A percentile compares a stretch with the other conserved stretches of the same genome.
phyloP scores from a whole-genome alignment of 140 eudicot genomes.

The Cichorium intybus region DNA sequence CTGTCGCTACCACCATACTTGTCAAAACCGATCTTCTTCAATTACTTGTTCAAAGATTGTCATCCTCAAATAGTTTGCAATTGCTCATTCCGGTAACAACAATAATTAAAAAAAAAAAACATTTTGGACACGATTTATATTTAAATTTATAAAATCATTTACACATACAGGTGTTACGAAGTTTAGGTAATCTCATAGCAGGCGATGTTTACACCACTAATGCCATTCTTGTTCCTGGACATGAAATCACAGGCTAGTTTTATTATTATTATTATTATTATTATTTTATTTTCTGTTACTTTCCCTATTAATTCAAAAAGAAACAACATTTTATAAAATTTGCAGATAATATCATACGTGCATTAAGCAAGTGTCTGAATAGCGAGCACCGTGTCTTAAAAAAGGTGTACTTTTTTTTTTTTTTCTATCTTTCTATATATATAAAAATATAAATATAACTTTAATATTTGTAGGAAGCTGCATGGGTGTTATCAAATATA shows the following conservation, averaged over 20 bases:
- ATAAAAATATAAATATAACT: neutral
- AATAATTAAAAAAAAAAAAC: neutral
- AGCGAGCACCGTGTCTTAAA: slow-evolving; percentile 93
- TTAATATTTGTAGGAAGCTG: slow-evolving; percentile 67
- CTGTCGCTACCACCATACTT: slow-evolving; percentile 65
- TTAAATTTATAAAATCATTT: neutral
- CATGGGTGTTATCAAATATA: slow-evolving; percentile 96
- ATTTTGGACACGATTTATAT: neutral
- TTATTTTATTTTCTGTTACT: neutral
- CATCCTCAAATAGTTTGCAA: slow-evolving; percentile 73
- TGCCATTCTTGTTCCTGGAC: slow-evolving; percentile 62
- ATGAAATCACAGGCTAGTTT: slow-evolving; percentile 77
- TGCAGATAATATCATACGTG: slow-evolving; percentile 59
- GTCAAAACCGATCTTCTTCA: slow-evolving; percentile 78
- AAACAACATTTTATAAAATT: slow-evolving; percentile 7
- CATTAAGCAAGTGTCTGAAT: slow-evolving; percentile 64
- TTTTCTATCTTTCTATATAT: slow-evolving; percentile 6
- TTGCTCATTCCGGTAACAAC: slow-evolving; percentile 88
- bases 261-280: slow-evolving; percentile 12
- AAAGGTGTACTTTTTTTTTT: slow-evolving; percentile 47
- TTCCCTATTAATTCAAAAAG: neutral
- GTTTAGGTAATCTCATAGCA: slow-evolving; percentile 96
- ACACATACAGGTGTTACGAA: slow-evolving; percentile 62
- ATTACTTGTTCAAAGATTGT: slow-evolving; percentile 67
- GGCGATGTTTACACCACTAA: slow-evolving; percentile 74